Evolutionary conservation across 352 stramenopile species (phyloP), one percentile per base, ranked within the genome.

Genomic region (Globisporangium middletonii): DNA sequence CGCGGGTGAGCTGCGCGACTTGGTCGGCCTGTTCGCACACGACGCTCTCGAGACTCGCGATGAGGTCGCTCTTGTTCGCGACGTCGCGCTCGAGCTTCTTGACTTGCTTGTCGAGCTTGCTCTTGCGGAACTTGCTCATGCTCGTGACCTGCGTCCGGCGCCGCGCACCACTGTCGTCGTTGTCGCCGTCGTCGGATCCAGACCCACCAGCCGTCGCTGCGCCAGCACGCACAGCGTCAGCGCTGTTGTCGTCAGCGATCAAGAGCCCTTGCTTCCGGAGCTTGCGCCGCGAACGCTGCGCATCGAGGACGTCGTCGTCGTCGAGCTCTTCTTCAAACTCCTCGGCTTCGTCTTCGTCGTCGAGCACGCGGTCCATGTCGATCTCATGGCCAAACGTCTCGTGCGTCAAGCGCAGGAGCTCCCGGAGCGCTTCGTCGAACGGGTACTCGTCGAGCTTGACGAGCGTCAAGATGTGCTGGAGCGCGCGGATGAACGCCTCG

Each of bases 361-460:
- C 68, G 4, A 92, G 67, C 2, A 92, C 53, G 38, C 68, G 64
- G 7, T 70, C 59, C 5, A 89, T 55, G 5, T 75, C 42, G 9
- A 89, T 46, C 5, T 88, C 76, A 2, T 69, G 57, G 2, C 77
- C 79, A 43, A 91, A 91, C 4, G 71, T 82, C 11, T 84, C 77
- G 28, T 72, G 64, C 0, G 86, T 56, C 67, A 92, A 69, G 26
- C 69, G 75, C 8, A 92, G 45, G n/a, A 92, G 42, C 49, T 92
- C 77, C 47, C 78, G 80, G 1, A 92, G 58, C 0, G 76, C 84
- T 68, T 94, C 84, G 19, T 94, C 84, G 8, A 92, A 63, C 4
- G 81, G 79, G 35, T 88, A 89, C 49, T 89, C 82, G 46, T 94
- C 77, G 13, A 79, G 53, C 15, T 92, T 91, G 12, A 92, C 83